Evolutionary conservation across 495 filamentous ascomycete species (phyloP).

Genomic region (Aspergillus cristatus): DNA sequence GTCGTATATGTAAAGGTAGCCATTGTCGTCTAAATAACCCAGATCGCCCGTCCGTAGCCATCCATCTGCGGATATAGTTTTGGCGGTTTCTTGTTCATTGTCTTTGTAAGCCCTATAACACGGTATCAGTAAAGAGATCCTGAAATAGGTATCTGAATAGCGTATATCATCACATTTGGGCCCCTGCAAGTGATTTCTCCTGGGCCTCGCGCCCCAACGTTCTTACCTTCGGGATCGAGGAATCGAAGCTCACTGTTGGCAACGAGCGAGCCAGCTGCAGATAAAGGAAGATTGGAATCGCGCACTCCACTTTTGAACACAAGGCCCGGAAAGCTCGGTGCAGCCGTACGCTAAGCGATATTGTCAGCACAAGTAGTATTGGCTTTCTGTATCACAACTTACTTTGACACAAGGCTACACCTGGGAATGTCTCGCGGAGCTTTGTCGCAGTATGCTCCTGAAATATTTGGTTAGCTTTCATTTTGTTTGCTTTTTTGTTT

Average conservation of each 20-base stretch:
- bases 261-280: slow-evolving; percentile 6
- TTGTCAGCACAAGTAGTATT: not conserved
- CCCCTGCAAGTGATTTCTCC: slow-evolving; percentile 6
- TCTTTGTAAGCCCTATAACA: slow-evolving; percentile 36
- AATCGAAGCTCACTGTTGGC: slow-evolving; percentile 8
- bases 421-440: slow-evolving; percentile 3
- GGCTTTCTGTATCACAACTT: not conserved
- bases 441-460: slow-evolving; percentile 3
- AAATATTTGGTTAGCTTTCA: not conserved
- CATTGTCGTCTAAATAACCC: slow-evolving; percentile 38
- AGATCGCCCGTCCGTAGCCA: slow-evolving; percentile 54
- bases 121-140: not conserved
- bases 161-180: slow-evolving; percentile 8
- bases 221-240: slow-evolving; percentile 3
- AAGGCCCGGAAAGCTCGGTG: not conserved
- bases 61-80: slow-evolving; percentile 38
- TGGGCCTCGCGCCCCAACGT: slow-evolving; percentile 2
- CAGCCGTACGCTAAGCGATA: not conserved
- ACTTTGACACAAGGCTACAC: slow-evolving; percentile 5
- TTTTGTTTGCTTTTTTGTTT: not conserved
- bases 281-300: slow-evolving; percentile 3
- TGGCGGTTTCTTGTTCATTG: slow-evolving; percentile 39
- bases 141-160: too few species aligned
- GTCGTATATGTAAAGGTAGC: slow-evolving; percentile 44
- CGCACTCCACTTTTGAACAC: slow-evolving; percentile 4